These are phyloP conservation scores for Lactarius sanguifluus DNA, from an alignment of 768 basidiomycete genomes.

Conservation along the genomic window DNA sequence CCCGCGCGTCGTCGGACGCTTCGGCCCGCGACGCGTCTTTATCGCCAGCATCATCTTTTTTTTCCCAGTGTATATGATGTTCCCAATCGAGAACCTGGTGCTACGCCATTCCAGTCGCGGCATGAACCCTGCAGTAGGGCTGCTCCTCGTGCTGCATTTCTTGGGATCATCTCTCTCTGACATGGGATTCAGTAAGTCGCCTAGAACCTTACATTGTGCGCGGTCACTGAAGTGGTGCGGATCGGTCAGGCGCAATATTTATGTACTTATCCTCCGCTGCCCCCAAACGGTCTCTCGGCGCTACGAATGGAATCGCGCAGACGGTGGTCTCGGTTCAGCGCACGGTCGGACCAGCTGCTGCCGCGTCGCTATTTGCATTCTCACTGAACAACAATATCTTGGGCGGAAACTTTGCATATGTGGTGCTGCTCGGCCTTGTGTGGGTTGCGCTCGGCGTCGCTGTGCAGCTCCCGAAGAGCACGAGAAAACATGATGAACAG, in stretches of 20 bases:
- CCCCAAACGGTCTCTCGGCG: constrained; percentile 62
- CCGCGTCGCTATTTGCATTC: constrained; percentile 65
- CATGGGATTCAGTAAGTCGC: constrained; percentile 22
- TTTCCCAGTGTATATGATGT: constrained; percentile 32
- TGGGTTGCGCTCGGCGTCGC: background rate
- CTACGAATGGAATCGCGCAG: constrained; percentile 58
- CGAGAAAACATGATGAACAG: constrained; percentile 4
- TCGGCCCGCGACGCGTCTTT: constrained; percentile 41
- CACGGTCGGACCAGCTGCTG: constrained; percentile 52
- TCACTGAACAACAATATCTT: constrained; percentile 50
- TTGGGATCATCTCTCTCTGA: background rate
- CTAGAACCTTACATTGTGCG: background rate
- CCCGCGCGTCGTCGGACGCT: constrained; percentile 37
- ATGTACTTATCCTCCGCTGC: constrained; percentile 66
- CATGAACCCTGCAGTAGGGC: background rate
- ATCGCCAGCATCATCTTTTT: constrained; percentile 31
- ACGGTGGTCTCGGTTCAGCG: constrained; percentile 41
- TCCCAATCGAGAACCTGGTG: constrained; percentile 32
- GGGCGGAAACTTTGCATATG: constrained; percentile 40
- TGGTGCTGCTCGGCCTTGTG: constrained; percentile 1
- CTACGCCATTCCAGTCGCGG: background rate
- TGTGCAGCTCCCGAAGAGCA: background rate
- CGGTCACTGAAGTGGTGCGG: constrained; percentile 23
- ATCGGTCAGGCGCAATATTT: constrained; percentile 57
- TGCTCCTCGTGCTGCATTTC: constrained; percentile 17